Base-by-base conservation (phyloP, 2,329 filamentous ascomycete genomes). In the Ploettnerulaceae sp. region DNA sequence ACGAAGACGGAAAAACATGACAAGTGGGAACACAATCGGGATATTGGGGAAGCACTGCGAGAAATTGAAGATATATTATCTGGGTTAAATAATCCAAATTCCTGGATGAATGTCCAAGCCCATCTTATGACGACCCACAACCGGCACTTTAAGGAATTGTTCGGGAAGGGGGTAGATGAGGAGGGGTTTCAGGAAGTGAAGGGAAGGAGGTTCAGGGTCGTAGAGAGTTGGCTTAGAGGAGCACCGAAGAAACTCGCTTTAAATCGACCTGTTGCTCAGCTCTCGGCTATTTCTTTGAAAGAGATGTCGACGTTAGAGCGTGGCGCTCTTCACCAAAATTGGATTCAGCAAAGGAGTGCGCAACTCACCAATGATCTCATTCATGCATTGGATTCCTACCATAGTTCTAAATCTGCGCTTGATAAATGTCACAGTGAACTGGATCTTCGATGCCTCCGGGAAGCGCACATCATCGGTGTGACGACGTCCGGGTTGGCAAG, bases 401-500 rank as follows among this genome's bases (percentile, higher is more conserved):
- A 56, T 43, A 11, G 17, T 45, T 53, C 53, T 18, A 55, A 52
- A 52, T 51, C 35, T 22, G 42, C 43, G 20, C 33, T 55, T 26
- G 50, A 57, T 47, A 55, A 52, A 40, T 57, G 50, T 45, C 48
- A 55, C 29, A 51, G 43, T 24, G 49, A 56, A 44, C 47, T 56
- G n/a, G 45, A 56, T 38, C 40, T 56, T 51, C 45, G 49, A 47
- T 56, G 52, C 33, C 51, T 48, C 24, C 49, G 45, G 29, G 49
- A 55, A 40, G 49, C 52, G n/a, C 49, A 75, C 39, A 65, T 78
- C 5, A 73, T 80, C 31, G 76, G 76, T 0, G 57, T 77, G 3
- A 79, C 75, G 0, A 78, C 76, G 0, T 69, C 68, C 0, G 76
- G 75, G 0, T 57, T 79, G 1, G 75, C 76, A 3, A 60, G 62